Conservation (phyloP, 768 basidiomycete genomes). For the Neoboletus brunneissimus region DNA sequence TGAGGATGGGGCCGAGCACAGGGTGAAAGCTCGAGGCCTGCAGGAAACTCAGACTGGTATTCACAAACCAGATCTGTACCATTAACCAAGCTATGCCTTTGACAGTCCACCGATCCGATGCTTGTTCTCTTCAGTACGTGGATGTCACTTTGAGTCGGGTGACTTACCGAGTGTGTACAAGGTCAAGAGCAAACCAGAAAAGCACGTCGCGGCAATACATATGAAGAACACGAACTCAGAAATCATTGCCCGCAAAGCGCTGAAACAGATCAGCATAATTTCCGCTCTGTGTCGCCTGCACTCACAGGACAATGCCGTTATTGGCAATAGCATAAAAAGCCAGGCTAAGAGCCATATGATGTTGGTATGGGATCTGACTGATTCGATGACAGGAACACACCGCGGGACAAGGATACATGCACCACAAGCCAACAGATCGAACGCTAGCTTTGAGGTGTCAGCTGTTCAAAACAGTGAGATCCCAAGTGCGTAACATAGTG, state of each 20-base stretch:
- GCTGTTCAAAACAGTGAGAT: slow-evolving; percentile 28
- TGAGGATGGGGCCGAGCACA: slow-evolving; percentile 72
- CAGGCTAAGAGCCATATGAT: slow-evolving; percentile 39
- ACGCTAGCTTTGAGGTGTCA: slow-evolving; percentile 56
- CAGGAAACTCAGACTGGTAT: slow-evolving; percentile 59
- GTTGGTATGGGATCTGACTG: background rate
- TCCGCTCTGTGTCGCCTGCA: background rate
- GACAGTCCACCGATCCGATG: slow-evolving; percentile 26
- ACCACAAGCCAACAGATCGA: slow-evolving; percentile 81
- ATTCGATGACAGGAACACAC: slow-evolving; percentile 32
- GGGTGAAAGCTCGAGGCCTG: slow-evolving; percentile 62
- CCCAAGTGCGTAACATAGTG: background rate
- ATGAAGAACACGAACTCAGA: slow-evolving; percentile 79
- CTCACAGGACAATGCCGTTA: slow-evolving; percentile 76
- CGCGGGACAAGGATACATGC: slow-evolving; percentile 86
- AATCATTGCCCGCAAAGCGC: slow-evolving; percentile 81
- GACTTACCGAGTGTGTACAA: slow-evolving; percentile 48
- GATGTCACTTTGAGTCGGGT: background rate
- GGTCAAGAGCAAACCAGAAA: slow-evolving; percentile 70
- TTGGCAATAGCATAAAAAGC: slow-evolving; percentile 81
- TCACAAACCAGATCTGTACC: slow-evolving; percentile 87
- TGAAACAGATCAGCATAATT: slow-evolving; percentile 29
- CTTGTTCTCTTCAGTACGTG: slow-evolving; percentile 31
- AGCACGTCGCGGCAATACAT: slow-evolving; percentile 70
- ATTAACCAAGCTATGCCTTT: slow-evolving; percentile 76